phyloP scores from a whole-genome alignment of 352 stramenopile species.

The Phytophthora aleatoria region DNA sequence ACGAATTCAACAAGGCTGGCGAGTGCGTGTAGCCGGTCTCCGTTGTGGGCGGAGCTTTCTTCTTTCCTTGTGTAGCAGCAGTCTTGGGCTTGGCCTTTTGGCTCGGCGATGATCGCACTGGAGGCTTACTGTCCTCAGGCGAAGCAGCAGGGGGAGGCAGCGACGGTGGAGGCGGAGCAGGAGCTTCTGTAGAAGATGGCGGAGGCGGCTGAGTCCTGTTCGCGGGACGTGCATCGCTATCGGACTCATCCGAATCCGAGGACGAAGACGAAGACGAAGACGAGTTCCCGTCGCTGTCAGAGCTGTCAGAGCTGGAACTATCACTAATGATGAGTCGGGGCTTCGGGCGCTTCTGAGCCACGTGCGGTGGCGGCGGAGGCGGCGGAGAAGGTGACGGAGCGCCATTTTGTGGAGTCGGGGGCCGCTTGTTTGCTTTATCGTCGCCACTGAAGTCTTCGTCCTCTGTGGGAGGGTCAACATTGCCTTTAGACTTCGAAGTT shows the following conservation, averaged over 20 bases:
- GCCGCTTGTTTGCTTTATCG: constrained; percentile 13
- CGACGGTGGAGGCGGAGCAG: constrained; percentile 32
- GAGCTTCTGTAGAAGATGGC: constrained; percentile 25
- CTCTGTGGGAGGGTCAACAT: constrained; percentile 24
- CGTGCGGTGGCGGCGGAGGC: constrained; percentile 38
- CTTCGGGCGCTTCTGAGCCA: constrained; percentile 36
- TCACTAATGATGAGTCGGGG: constrained; percentile 55
- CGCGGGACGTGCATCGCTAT: constrained; percentile 23
- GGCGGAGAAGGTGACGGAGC: constrained; percentile 22
- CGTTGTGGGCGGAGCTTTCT: constrained; percentile 14
- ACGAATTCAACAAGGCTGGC: constrained; percentile 56
- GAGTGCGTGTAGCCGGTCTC: constrained; percentile 36
- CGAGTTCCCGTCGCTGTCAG: constrained; percentile 34
- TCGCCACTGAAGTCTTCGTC: constrained; percentile 25
- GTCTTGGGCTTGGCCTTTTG: constrained; percentile 13
- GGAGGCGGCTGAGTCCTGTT: constrained; percentile 29
- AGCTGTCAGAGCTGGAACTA: constrained; percentile 67
- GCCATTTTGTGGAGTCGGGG: constrained; percentile 19
- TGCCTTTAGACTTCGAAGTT: constrained; percentile 10
- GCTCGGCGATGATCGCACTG: constrained; percentile 12
- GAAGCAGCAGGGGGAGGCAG: constrained; percentile 34
- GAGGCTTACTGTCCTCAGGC: constrained; percentile 18
- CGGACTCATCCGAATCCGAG: constrained; percentile 44
- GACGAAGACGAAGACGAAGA: constrained; percentile 53
- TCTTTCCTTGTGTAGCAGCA: constrained; percentile 27